These are phyloP conservation scores for Aspergillus japonicus DNA, from an alignment of 2,329 filamentous ascomycete species.

Conservation along the genomic window DNA sequence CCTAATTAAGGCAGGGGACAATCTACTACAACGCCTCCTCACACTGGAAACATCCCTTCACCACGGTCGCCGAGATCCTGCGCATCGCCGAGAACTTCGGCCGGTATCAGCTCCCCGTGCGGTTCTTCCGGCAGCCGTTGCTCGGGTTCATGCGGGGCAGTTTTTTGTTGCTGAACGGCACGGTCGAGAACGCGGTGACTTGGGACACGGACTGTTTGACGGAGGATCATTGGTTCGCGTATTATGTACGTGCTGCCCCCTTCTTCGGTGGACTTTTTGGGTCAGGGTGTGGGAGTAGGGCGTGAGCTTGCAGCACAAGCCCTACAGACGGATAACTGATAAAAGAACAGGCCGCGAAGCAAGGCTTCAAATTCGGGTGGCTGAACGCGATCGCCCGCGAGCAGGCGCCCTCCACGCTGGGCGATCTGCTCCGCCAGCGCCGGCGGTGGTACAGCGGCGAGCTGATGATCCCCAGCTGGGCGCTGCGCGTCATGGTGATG, in stretches of 20 bases:
- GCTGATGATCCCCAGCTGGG: conserved; percentile 2
- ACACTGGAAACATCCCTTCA: conserved; percentile 10
- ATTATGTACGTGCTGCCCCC: too few species aligned
- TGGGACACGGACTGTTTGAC: conserved; percentile 14
- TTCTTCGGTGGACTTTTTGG: too few species aligned
- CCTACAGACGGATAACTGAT: too few species aligned
- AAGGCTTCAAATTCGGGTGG: conserved; percentile 15
- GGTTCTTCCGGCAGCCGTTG: conserved; percentile 7
- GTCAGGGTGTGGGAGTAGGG: too few species aligned
- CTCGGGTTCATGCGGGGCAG: conserved; percentile 4
- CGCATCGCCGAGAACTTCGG: conserved; percentile 14
- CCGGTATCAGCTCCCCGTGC: conserved; percentile 12
- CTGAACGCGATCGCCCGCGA: conserved; percentile 12
- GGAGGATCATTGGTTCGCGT: conserved; percentile 16
- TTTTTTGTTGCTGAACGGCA: background rate
- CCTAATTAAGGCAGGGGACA: background rate
- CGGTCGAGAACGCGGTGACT: conserved; percentile 11
- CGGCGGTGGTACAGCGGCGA: conserved; percentile 14
- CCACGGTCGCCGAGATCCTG: conserved; percentile 12
- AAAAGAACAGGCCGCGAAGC: conserved; percentile 5
- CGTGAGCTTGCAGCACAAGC: too few species aligned
- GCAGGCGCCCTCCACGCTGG: conserved; percentile 8
- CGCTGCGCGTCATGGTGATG: background rate
- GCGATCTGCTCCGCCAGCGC: conserved; percentile 11
- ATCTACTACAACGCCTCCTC: conserved; percentile 14